A percentile compares a stretch with the other conserved stretches of the same genome.
phyloP scores from a whole-genome alignment of 2,329 filamentous ascomycete species.

The Diaporthe ilicicola region DNA sequence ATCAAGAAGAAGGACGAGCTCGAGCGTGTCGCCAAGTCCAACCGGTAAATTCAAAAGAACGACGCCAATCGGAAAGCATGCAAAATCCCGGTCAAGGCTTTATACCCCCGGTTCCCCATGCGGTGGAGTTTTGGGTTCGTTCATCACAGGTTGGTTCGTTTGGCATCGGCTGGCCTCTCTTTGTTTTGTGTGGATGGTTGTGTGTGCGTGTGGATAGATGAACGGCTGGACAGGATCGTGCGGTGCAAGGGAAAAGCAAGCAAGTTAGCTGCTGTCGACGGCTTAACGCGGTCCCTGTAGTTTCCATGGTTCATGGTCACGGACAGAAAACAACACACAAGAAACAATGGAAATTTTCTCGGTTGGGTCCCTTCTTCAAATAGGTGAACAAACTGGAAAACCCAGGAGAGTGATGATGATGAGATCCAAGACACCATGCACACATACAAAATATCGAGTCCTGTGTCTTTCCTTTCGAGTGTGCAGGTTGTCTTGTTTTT shows the following conservation, averaged over 20 bases:
- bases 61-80: slow-evolving; percentile 23
- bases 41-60: slow-evolving; percentile 81
- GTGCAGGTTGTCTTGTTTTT: slow-evolving; percentile 53
- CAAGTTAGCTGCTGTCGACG: slow-evolving; percentile 25
- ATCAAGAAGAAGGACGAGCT: slow-evolving; percentile 99
- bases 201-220: slow-evolving; percentile 14
- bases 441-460: neutral
- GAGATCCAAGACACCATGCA: neutral
- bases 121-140: slow-evolving; percentile 40
- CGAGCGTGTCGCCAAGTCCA: slow-evolving; percentile 99
- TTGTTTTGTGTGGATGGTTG: slow-evolving; percentile 19
- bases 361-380: slow-evolving; percentile 34
- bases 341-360: slow-evolving; percentile 33
- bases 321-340: slow-evolving; percentile 11
- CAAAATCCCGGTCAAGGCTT: slow-evolving; percentile 20
- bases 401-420: slow-evolving; percentile 18
- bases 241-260: slow-evolving; percentile 31
- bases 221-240: neutral
- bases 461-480: slow-evolving; percentile 41
- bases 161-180: slow-evolving; percentile 22
- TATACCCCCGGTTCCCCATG: slow-evolving; percentile 24
- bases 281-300: slow-evolving; percentile 28
- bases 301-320: slow-evolving; percentile 31
- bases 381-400: slow-evolving; percentile 25
- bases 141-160: slow-evolving; percentile 34